phyloP scores from a whole-genome alignment of 192 early-diverging fungal genomes.

The Gamsiella multidivaricata region DNA sequence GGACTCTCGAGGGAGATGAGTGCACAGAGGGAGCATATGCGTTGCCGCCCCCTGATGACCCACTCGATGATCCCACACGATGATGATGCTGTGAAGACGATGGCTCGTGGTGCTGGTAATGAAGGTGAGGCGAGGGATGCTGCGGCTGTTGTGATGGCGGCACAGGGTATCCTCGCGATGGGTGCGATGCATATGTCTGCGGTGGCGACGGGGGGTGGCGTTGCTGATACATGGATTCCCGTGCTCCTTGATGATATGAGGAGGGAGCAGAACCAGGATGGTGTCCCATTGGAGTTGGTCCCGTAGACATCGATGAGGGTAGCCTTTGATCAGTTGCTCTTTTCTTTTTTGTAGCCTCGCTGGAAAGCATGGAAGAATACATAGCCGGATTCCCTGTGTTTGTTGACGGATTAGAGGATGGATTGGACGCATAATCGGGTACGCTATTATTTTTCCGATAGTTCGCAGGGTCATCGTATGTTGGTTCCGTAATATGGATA shows the following conservation, averaged over 20 bases:
- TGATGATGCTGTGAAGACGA: neutral
- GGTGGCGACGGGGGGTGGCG: slow-evolving; percentile 14
- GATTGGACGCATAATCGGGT: neutral
- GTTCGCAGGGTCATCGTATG: neutral
- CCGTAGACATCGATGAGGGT: neutral
- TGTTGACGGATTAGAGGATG: slow-evolving; percentile 5
- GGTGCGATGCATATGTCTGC: neutral
- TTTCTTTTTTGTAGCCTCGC: slow-evolving; percentile 18
- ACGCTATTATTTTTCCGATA: neutral
- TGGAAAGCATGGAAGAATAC: neutral
- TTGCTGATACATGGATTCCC: slow-evolving; percentile 5
- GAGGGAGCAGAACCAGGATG: neutral
- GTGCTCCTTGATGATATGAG: slow-evolving; percentile 1
- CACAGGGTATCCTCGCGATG: neutral
- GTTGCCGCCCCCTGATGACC: neutral
- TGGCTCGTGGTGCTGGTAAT: slow-evolving; percentile 9
- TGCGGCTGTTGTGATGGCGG: neutral
- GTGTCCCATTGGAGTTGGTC: neutral
- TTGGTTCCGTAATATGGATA: slow-evolving; percentile 3
- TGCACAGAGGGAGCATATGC: neutral
- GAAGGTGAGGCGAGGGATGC: neutral
- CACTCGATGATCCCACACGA: neutral
- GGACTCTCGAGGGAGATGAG: neutral
- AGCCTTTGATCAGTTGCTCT: neutral
- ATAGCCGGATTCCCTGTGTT: neutral